These are phyloP conservation scores for Colletotrichum liriopes DNA, from an alignment of 2,329 filamentous ascomycete genomes.

Conservation along the genomic window DNA sequence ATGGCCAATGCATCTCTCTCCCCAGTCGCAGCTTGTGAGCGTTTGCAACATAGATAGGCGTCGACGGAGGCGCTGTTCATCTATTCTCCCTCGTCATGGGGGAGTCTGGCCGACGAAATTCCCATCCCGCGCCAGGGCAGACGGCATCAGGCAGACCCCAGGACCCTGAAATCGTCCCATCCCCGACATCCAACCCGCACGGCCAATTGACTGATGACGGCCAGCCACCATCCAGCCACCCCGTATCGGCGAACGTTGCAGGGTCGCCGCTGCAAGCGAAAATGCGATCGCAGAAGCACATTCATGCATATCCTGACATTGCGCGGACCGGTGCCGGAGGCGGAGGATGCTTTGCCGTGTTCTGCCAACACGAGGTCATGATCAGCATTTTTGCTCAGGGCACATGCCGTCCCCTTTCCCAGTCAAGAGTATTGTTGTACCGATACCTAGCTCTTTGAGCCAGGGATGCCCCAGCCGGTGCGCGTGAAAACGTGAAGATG, in stretches of 20 bases:
- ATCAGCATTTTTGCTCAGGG: constrained; percentile 23
- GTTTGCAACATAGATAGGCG: neutral
- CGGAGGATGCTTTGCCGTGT: neutral
- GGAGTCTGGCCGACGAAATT: constrained; percentile 11
- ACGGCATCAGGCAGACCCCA: neutral
- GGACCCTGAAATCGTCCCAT: constrained; percentile 25
- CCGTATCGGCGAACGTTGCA: neutral
- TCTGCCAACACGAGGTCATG: constrained; percentile 25
- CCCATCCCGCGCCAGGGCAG: neutral
- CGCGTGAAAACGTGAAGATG: neutral
- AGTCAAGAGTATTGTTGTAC: neutral
- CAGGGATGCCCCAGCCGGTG: neutral
- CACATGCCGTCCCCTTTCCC: neutral
- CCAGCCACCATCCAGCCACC: constrained; percentile 20
- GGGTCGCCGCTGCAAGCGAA: constrained; percentile 13
- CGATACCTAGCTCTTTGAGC: neutral
- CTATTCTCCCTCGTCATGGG: constrained; percentile 16
- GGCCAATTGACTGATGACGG: neutral
- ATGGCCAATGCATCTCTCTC: neutral
- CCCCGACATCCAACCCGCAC: neutral
- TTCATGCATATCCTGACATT: constrained; percentile 22
- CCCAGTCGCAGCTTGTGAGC: neutral
- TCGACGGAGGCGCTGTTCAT: constrained; percentile 2
- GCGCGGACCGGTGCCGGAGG: neutral
- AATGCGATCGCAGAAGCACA: neutral